A percentile compares a stretch with the other conserved stretches of the same genome.
Conservation (phyloP, 352 stramenopile genomes). For the Phytophthora cajani region DNA sequence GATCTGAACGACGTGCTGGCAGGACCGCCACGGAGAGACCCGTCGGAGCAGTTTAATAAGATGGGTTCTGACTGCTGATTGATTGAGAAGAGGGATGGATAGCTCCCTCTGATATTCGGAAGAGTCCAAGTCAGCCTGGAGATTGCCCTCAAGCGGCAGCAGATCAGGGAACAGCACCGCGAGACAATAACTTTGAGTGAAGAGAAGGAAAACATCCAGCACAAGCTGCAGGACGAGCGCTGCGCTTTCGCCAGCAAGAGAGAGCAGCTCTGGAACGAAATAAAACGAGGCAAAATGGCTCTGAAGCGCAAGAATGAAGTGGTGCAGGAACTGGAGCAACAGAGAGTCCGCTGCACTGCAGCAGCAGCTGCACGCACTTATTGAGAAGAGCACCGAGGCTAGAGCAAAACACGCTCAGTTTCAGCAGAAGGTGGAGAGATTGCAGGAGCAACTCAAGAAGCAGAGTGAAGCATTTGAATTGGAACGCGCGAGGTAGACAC, state of each 20-base stretch:
- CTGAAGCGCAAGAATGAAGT: background rate
- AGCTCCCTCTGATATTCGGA: background rate
- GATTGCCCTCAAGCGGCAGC: background rate
- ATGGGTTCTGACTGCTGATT: no score
- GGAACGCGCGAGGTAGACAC: no score
- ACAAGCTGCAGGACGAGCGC: background rate
- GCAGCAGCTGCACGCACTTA: background rate
- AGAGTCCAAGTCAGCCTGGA: background rate
- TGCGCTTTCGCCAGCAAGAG: background rate
- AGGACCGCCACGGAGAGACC: conserved; percentile 68
- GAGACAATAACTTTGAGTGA: background rate
- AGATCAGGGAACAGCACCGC: background rate
- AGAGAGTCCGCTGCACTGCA: background rate
- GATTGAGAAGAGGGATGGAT: background rate
- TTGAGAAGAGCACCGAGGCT: background rate
- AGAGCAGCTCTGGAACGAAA: conserved; percentile 1
- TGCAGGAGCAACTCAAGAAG: no score
- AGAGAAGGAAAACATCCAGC: background rate
- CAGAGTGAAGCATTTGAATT: no score
- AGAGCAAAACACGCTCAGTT: background rate
- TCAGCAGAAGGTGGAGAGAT: no score
- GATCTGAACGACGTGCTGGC: conserved; percentile 53
- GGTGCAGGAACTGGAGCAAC: background rate
- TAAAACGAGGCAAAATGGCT: background rate
- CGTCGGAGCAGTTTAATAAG: conserved; percentile 55